Evolutionary conservation across 768 basidiomycete species (phyloP).

Genomic region (Tulasnella sp.): DNA sequence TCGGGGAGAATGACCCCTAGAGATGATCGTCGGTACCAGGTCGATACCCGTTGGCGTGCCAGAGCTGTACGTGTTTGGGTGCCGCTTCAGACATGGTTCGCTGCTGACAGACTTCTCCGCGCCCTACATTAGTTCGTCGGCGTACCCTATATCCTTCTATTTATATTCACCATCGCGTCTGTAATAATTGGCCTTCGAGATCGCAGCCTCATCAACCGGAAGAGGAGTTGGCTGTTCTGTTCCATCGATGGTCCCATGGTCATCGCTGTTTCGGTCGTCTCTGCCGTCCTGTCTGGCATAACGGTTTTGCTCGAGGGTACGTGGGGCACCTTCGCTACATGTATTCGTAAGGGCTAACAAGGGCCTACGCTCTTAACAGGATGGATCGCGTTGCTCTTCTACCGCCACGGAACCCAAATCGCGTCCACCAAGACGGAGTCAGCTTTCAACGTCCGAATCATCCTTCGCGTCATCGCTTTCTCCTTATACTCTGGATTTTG

Average conservation of each 20-base stretch:
- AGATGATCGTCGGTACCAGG: background rate
- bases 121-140: background rate
- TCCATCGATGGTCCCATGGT: constrained; percentile 11
- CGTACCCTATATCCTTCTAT: constrained; percentile 10
- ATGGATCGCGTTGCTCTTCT: constrained; percentile 14
- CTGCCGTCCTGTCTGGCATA: background rate
- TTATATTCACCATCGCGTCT: background rate
- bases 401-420: background rate
- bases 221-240: constrained; percentile 4
- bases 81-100: too few species aligned
- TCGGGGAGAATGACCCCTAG: background rate
- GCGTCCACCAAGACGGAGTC: background rate
- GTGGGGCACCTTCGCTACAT: background rate
- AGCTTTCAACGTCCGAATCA: constrained; percentile 13
- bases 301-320: background rate
- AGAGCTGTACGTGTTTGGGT: background rate
- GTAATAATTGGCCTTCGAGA: constrained; percentile 1
- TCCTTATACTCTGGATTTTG: background rate
- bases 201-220: background rate
- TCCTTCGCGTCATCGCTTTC: constrained; percentile 8
- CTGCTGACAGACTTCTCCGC: background rate
- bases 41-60: constrained; percentile 1
- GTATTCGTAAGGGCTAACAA: too few species aligned
- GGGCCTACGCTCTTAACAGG: background rate
- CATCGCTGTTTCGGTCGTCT: background rate